These are phyloP conservation scores for Simplicillium aogashimaense DNA, from an alignment of 2,329 filamentous ascomycete genomes.

Conservation along the genomic window DNA sequence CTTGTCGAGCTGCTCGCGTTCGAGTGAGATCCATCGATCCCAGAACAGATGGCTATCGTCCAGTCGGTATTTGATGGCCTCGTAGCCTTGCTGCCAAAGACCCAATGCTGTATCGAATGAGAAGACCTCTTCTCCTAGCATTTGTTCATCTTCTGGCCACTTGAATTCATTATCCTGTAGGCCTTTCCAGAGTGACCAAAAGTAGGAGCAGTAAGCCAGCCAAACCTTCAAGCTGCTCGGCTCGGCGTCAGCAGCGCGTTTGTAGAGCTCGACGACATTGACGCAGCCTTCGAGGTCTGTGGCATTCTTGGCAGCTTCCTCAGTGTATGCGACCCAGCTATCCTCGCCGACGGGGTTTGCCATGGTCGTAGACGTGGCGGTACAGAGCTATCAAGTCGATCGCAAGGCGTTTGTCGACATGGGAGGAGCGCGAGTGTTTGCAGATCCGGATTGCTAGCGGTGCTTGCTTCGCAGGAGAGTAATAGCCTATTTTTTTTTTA, in stretches of 20 bases:
- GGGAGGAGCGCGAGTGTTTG: too few species aligned
- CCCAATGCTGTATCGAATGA: conserved; percentile 55
- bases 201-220: conserved; percentile 70
- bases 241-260: conserved; percentile 60
- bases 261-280: conserved; percentile 61
- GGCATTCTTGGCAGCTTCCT: conserved; percentile 56
- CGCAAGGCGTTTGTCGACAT: too few species aligned
- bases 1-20: conserved; percentile 56
- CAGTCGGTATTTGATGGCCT: conserved; percentile 63
- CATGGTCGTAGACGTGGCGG: conserved; percentile 22
- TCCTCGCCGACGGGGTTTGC: conserved; percentile 61
- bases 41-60: conserved; percentile 70
- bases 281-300: conserved; percentile 57
- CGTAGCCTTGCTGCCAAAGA: conserved; percentile 62
- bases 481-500: too few species aligned
- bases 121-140: conserved; percentile 62
- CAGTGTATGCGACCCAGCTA: conserved; percentile 66
- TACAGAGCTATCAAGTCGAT: too few species aligned
- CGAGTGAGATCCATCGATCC: conserved; percentile 66
- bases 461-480: too few species aligned
- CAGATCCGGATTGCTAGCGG: too few species aligned
- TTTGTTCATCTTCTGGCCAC: conserved; percentile 58
- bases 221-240: conserved; percentile 65
- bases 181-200: conserved; percentile 59
- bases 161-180: conserved; percentile 45